Percentiles rank a stretch among this genome's conserved stretches.
Evolutionary conservation across 306 rosid species (phyloP).

Genomic region (Lotus japonicus): DNA sequence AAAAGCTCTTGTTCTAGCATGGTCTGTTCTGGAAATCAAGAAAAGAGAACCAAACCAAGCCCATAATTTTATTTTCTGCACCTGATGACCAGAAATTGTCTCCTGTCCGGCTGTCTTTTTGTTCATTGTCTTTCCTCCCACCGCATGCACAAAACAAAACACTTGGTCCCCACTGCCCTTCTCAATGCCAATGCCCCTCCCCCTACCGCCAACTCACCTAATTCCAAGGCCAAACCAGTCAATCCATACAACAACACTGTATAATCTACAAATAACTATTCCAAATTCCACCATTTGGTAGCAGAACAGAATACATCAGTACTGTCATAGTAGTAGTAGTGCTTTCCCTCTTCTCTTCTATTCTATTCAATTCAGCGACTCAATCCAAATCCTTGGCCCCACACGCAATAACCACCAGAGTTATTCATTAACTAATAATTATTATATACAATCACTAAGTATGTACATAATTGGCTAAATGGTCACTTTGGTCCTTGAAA

Average conservation of each 20-base stretch:
- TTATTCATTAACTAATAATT: not conserved
- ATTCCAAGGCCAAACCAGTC: slow-evolving; percentile 24
- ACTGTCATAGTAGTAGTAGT: not conserved
- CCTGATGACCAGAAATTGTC: slow-evolving; percentile 32
- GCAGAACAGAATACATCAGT: not conserved
- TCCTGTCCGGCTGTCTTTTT: slow-evolving; percentile 10
- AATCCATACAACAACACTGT: not conserved
- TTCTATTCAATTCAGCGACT: slow-evolving; percentile 25
- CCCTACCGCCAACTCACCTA: too few species aligned
- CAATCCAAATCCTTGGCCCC: slow-evolving; percentile 22
- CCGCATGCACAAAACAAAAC: not conserved
- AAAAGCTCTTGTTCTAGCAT: too few species aligned
- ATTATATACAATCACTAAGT: too few species aligned
- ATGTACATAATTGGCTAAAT: too few species aligned
- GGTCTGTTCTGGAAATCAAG: too few species aligned
- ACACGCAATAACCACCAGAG: slow-evolving; percentile 5
- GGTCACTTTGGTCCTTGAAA: too few species aligned
- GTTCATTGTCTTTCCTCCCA: not conserved
- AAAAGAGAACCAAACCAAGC: too few species aligned
- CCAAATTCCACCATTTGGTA: not conserved
- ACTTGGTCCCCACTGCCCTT: slow-evolving; percentile 18
- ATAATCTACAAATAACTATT: not conserved
- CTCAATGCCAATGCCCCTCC: not conserved
- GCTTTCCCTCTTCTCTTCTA: slow-evolving; percentile 27
- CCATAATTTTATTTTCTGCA: not conserved